Evolutionary conservation across 768 basidiomycete species (phyloP), one percentile per base, ranked within the genome.

Genomic region (Austroboletus eburneus): DNA sequence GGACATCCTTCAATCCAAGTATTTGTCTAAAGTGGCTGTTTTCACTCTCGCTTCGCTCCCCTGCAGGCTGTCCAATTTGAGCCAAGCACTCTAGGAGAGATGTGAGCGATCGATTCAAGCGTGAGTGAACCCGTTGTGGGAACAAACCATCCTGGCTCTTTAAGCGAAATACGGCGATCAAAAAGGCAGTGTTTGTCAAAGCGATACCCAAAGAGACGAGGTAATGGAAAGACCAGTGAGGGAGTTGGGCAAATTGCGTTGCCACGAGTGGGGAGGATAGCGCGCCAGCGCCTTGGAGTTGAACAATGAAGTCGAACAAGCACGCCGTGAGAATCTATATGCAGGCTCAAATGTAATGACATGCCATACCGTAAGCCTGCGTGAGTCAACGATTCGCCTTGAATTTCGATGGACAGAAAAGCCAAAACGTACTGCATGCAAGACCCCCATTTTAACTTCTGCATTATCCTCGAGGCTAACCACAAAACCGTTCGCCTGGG

Each of bases 221-320:
- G 57, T 82, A 93, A 61, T 91, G 85, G 61, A 86, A 84, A 1
- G 82, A 86, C 91, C 90, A 92, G 27, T 69, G 74, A 0, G 52
- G 62, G 20, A 78, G 56, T 46, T 80, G 78, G 0, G 87, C 72
- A 53, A 94, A 93, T 46, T 91, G 86, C 0, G 92, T 94, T 0
- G 91, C 77, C 0, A 85, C 79, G 14, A 94, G 73, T 2, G 92
- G 91, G 0, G 90, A 64, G 7, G 70, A 70, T 9, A 87, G 68
- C 2, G 85, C 85, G 2, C 86, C 86, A 0, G 75, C 66, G 17
- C 86, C 85, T 87, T 52, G 9, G 5, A n/a, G n/a, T n/a, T n/a
- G n/a, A n/a, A n/a, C n/a, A n/a, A n/a, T n/a, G n/a, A n/a, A n/a
- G n/a, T n/a, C n/a, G n/a, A n/a, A n/a, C n/a, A n/a, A n/a, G n/a